Base-by-base conservation (phyloP, 2,329 filamentous ascomycete genomes). In the Epichloe hybrida region DNA sequence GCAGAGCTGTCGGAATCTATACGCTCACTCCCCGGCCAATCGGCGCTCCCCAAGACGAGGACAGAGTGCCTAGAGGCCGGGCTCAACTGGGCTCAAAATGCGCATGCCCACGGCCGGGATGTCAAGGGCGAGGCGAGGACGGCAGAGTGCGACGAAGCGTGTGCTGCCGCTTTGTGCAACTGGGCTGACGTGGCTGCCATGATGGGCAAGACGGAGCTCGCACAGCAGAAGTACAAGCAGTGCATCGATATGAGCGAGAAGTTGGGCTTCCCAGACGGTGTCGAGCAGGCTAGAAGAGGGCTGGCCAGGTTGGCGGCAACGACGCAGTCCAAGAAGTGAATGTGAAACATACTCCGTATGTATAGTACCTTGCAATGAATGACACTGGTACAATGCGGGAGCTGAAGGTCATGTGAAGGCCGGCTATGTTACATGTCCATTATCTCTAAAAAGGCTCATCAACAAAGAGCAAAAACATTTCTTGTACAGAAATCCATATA, bases 111-210 rank as follows among this genome's bases (percentile, higher is more conserved):
- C 51, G 80, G 83, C 1, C 72, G 73, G 7, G 76, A 79, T 31
- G 83, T 94, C 41, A 68, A 75, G 50, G 78, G 82, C 4, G 79
- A 85, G 0, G 71, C 80, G 3, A 74, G 87, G 40, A 86, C 81
- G 2, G 75, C 83, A 47, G 88, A 95, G 61, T 96, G 91, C 61
- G 88, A 95, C 63, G 67, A 84, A 51, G 87, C 84, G 1, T 96
- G 90, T 61, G 85, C 84, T 2, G 85, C 84, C 5, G 86, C 90
- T 7, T 81, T 86, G n/a, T 86, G 88, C 65, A 95, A 94, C 62
- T 77, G 95, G 49, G 91, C 83, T 23, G 86, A 94, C 59, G 83
- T 96, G 57, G 84, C 86, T 0, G 81, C 86, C 56, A 83, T 93
- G 77, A 69, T 82, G 53, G 83, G 84, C 1, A 76, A 86, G 58